phyloP scores from a whole-genome alignment of 2,329 filamentous ascomycete genomes.

The Daldinia sp. region DNA sequence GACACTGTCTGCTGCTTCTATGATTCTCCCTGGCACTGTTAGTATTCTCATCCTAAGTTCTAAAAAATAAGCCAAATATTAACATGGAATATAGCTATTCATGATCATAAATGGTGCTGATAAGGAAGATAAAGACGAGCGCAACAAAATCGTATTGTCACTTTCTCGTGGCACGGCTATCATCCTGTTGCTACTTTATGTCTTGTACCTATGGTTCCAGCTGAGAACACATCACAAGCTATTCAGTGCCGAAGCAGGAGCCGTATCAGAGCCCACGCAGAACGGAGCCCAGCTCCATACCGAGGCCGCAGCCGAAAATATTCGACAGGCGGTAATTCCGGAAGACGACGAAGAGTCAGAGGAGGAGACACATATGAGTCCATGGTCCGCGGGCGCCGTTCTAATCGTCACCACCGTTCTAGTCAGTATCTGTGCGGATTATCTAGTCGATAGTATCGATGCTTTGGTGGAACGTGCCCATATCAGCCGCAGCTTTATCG shows the following conservation, averaged over 20 bases:
- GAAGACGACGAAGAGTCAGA: constrained; percentile 58
- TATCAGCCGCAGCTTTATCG: constrained; percentile 85
- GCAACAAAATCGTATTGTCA: constrained; percentile 71
- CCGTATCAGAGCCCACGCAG: constrained; percentile 35
- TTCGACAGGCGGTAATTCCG: constrained; percentile 35
- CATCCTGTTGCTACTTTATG: constrained; percentile 79
- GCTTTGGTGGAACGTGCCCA: constrained; percentile 75
- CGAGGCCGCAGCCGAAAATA: constrained; percentile 37
- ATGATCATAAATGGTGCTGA: constrained; percentile 66
- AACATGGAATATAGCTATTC: constrained; percentile 65
- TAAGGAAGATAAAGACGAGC: constrained; percentile 53
- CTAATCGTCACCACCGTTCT: constrained; percentile 77
- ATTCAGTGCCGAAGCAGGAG: constrained; percentile 69
- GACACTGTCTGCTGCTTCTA: constrained; percentile 79
- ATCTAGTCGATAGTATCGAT: constrained; percentile 81
- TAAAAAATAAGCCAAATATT: not conserved
- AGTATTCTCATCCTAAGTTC: constrained; percentile 39
- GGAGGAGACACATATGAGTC: constrained; percentile 66
- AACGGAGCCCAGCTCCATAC: constrained; percentile 35
- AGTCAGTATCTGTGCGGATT: constrained; percentile 81
- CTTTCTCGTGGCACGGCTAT: constrained; percentile 82
- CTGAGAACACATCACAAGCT: constrained; percentile 79
- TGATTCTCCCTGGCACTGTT: constrained; percentile 82
- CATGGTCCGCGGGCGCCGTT: constrained; percentile 72
- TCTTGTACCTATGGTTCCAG: constrained; percentile 83